phyloP scores from a whole-genome alignment of 768 basidiomycete genomes.

The Pleurotus cornucopiae region DNA sequence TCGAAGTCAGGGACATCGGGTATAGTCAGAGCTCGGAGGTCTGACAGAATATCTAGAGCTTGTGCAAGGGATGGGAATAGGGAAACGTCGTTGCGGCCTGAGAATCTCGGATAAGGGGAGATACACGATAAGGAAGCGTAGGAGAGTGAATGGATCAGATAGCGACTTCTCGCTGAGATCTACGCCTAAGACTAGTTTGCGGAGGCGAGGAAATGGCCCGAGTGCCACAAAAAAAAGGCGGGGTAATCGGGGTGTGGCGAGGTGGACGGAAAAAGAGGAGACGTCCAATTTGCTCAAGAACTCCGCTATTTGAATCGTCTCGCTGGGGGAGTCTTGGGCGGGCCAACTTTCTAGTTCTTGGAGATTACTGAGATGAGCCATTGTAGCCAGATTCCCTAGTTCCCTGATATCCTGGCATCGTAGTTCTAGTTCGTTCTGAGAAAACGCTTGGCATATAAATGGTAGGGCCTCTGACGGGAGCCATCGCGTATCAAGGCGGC shows the following conservation, averaged over 20 bases:
- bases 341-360: conserved; percentile 15
- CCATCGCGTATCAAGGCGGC: background rate
- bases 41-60: background rate
- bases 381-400: conserved; percentile 2
- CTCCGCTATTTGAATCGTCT: too few relatives aligned
- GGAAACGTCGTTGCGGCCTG: background rate
- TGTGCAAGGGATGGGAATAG: background rate
- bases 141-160: conserved; percentile 19
- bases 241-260: conserved; percentile 26
- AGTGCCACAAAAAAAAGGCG: conserved; percentile 25
- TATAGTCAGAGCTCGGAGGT: background rate
- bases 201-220: conserved; percentile 21
- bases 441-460: background rate
- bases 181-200: conserved; percentile 17
- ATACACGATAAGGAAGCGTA: conserved; percentile 13
- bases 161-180: conserved; percentile 19
- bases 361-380: background rate
- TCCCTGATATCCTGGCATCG: background rate
- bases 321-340: too few relatives aligned
- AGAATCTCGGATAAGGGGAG: background rate
- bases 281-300: conserved; percentile 10
- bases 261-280: conserved; percentile 24
- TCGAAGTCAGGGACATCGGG: background rate
- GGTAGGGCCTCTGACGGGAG: background rate
- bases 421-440: background rate